Percentiles rank a stretch among this genome's conserved stretches.
phyloP scores from a whole-genome alignment of 768 basidiomycete genomes.

The Trametes meyenii region DNA sequence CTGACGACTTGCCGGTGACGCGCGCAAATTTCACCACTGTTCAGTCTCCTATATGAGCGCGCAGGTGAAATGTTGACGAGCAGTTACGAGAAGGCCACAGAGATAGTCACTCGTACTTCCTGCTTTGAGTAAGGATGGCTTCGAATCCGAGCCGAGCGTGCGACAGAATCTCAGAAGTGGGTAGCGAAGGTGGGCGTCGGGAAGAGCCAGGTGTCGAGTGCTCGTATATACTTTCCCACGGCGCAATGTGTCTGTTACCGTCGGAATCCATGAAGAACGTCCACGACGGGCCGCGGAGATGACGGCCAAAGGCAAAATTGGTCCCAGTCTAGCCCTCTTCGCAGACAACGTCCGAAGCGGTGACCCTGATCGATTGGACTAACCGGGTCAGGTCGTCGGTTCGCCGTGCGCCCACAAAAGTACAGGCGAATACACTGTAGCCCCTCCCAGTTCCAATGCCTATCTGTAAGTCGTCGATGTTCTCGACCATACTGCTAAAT shows the following conservation, averaged over 20 bases:
- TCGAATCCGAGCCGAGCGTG: conserved; percentile 17
- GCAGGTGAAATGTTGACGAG: not conserved
- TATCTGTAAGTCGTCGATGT: too few relatives aligned
- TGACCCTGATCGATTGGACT: too few relatives aligned
- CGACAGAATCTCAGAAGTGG: not conserved
- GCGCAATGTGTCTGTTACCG: not conserved
- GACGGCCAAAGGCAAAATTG: not conserved
- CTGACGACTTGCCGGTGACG: too few relatives aligned
- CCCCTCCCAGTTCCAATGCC: too few relatives aligned
- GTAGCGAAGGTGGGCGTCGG: not conserved
- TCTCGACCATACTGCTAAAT: too few relatives aligned
- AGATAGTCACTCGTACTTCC: not conserved
- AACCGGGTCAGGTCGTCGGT: too few relatives aligned
- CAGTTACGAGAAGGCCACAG: not conserved
- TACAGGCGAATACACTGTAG: too few relatives aligned
- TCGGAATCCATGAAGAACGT: too few relatives aligned
- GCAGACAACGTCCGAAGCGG: not conserved
- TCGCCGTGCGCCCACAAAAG: too few relatives aligned
- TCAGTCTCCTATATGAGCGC: too few relatives aligned
- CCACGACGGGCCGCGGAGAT: conserved; percentile 13
- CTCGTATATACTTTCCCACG: too few relatives aligned
- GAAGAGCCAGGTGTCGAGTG: not conserved
- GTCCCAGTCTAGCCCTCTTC: not conserved
- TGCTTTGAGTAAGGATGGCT: not conserved
- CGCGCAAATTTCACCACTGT: too few relatives aligned